Percentiles rank a stretch among this genome's conserved stretches.
Conservation (phyloP, 2,329 filamentous ascomycete genomes). For the Thielaviopsis cerberus region DNA sequence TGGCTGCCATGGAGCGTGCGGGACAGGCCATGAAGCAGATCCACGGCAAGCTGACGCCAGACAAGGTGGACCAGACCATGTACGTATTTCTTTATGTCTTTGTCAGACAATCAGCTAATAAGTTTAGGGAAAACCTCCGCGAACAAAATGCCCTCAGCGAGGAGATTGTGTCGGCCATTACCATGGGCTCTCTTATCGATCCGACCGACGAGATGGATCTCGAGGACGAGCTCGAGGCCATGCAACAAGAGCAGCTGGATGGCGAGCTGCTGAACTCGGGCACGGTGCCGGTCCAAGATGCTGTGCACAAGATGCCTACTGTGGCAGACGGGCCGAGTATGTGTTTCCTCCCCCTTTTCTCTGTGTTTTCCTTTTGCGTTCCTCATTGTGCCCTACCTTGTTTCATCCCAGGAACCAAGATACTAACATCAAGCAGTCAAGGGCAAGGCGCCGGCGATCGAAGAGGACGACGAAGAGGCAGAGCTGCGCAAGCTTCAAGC, state of each 20-base stretch:
- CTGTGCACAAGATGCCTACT: constrained; percentile 57
- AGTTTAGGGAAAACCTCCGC: constrained; percentile 60
- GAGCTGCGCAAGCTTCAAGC: constrained; percentile 84
- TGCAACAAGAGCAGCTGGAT: constrained; percentile 87
- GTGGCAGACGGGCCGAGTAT: constrained; percentile 59
- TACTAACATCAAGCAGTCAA: constrained; percentile 22
- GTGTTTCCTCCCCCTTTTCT: constrained; percentile 20
- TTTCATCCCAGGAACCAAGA: too few species aligned
- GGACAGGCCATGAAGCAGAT: constrained; percentile 83
- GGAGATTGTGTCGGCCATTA: constrained; percentile 78
- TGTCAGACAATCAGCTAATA: constrained; percentile 1
- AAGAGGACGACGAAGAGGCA: constrained; percentile 89
- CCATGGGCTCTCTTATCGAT: constrained; percentile 46
- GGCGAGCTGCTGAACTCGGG: constrained; percentile 85
- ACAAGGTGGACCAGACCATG: constrained; percentile 92
- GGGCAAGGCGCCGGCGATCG: constrained; percentile 29
- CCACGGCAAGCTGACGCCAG: constrained; percentile 73
- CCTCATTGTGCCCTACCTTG: too few species aligned
- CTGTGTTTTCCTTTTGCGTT: background rate
- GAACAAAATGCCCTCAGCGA: constrained; percentile 88
- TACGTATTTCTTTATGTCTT: constrained; percentile 29
- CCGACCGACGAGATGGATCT: constrained; percentile 71
- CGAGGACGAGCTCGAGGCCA: constrained; percentile 62
- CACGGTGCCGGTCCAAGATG: constrained; percentile 61
- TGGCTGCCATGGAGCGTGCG: constrained; percentile 84